phyloP scores from a whole-genome alignment of 2,329 filamentous ascomycete genomes.

The Malbranchea zuffiana region DNA sequence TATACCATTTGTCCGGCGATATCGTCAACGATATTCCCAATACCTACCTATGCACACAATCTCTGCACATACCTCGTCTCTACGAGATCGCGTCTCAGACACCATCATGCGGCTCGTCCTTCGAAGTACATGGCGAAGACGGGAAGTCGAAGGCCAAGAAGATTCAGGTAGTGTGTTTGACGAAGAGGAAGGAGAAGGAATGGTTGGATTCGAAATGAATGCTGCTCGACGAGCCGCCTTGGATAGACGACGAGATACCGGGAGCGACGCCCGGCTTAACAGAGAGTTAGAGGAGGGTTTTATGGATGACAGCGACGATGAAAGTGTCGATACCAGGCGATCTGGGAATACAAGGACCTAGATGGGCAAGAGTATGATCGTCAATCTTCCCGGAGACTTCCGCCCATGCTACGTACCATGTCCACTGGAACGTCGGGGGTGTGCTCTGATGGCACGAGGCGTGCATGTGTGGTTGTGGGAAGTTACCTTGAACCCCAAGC shows the following conservation, averaged over 20 bases:
- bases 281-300: conserved; percentile 70
- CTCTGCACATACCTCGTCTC: conserved; percentile 43
- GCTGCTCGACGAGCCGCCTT: conserved; percentile 34
- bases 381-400: too few species aligned
- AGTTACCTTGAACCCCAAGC: too few species aligned
- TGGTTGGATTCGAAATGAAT: conserved; percentile 46
- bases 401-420: too few species aligned
- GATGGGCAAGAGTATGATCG: too few species aligned
- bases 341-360: neutral
- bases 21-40: conserved; percentile 59
- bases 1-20: conserved; percentile 57
- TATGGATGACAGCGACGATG: conserved; percentile 60
- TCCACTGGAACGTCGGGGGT: too few species aligned
- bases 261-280: conserved; percentile 50
- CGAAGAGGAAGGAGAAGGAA: conserved; percentile 53
- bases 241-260: conserved; percentile 34
- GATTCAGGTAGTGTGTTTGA: conserved; percentile 52
- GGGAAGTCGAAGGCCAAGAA: conserved; percentile 30
- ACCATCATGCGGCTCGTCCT: conserved; percentile 35
- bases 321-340: conserved; percentile 21
- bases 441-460: too few species aligned
- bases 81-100: conserved; percentile 37
- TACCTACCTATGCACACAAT: conserved; percentile 58
- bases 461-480: too few species aligned
- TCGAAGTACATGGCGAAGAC: conserved; percentile 38